phyloP scores from a whole-genome alignment of 2,329 filamentous ascomycete species.

The Pleomassaria siparia region DNA sequence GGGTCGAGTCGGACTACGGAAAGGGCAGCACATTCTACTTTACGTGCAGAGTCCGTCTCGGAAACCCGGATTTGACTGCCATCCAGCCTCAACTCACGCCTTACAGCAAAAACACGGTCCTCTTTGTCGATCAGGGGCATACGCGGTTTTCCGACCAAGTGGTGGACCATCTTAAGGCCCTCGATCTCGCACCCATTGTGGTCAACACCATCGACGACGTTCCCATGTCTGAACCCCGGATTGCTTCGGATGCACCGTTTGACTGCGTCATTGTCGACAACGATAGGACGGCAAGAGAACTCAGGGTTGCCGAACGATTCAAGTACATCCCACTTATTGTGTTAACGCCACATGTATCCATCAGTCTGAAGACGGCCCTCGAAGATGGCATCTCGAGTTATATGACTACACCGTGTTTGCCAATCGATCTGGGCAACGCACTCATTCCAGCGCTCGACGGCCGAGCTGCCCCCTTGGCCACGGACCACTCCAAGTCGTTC shows the following conservation, averaged over 20 bases:
- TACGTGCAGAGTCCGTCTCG: slow-evolving; percentile 86
- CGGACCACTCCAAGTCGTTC: slow-evolving; percentile 93
- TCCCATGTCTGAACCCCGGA: slow-evolving; percentile 53
- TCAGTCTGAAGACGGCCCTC: slow-evolving; percentile 88
- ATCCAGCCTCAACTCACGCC: slow-evolving; percentile 83
- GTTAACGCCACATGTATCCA: slow-evolving; percentile 82
- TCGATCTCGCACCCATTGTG: slow-evolving; percentile 80
- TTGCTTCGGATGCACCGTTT: slow-evolving; percentile 62
- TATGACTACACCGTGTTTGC: slow-evolving; percentile 94
- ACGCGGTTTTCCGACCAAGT: slow-evolving; percentile 78
- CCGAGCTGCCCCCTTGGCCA: slow-evolving; percentile 83
- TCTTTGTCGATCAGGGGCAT: slow-evolving; percentile 91
- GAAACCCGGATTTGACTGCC: slow-evolving; percentile 72
- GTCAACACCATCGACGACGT: slow-evolving; percentile 75
- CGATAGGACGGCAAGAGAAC: slow-evolving; percentile 80
- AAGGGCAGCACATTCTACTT: slow-evolving; percentile 96
- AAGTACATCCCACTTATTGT: slow-evolving; percentile 97
- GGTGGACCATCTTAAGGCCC: slow-evolving; percentile 71
- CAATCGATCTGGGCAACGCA: slow-evolving; percentile 92
- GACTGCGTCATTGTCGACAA: slow-evolving; percentile 97
- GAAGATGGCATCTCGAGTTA: slow-evolving; percentile 98
- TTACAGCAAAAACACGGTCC: slow-evolving; percentile 89
- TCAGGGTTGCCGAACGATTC: slow-evolving; percentile 89
- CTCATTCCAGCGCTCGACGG: slow-evolving; percentile 96
- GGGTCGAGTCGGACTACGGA: slow-evolving; percentile 91